phyloP scores from a whole-genome alignment of 495 filamentous ascomycete species.

The Podospora comata region DNA sequence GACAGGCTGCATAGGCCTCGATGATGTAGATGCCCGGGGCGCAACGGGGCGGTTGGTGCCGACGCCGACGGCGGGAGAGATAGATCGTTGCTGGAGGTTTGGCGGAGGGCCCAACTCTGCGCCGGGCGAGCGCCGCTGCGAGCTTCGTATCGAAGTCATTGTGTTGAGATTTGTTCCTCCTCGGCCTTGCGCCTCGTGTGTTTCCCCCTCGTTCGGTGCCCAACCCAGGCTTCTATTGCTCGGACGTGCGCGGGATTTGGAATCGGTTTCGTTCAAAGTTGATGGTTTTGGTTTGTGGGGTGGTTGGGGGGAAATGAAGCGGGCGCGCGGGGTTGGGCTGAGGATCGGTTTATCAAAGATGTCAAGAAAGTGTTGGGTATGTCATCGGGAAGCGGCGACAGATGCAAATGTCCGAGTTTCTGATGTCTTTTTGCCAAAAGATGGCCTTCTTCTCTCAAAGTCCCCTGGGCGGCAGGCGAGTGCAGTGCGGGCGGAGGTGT shows the following conservation, averaged over 20 bases:
- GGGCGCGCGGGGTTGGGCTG: background rate
- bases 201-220: background rate
- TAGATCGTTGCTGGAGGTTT: constrained; percentile 39
- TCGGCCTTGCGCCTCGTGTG: background rate
- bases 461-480: background rate
- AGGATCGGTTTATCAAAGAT: background rate
- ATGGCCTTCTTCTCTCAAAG: background rate
- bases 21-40: constrained; percentile 46
- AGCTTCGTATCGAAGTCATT: constrained; percentile 42
- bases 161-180: background rate
- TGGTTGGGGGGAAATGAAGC: background rate
- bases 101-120: constrained; percentile 45
- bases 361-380: background rate
- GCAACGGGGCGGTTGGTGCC: constrained; percentile 36
- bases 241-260: constrained; percentile 3
- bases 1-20: constrained; percentile 26
- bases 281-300: background rate
- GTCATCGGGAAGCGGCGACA: background rate
- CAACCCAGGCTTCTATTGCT: background rate
- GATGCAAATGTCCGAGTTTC: constrained; percentile 1
- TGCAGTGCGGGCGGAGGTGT: constrained; percentile 10
- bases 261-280: constrained; percentile 5
- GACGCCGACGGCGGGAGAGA: constrained; percentile 40
- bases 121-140: constrained; percentile 51
- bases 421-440: background rate